Evolutionary conservation across 2,329 filamentous ascomycete genomes (phyloP).

Genomic region (Penicillium psychrosexuale): DNA sequence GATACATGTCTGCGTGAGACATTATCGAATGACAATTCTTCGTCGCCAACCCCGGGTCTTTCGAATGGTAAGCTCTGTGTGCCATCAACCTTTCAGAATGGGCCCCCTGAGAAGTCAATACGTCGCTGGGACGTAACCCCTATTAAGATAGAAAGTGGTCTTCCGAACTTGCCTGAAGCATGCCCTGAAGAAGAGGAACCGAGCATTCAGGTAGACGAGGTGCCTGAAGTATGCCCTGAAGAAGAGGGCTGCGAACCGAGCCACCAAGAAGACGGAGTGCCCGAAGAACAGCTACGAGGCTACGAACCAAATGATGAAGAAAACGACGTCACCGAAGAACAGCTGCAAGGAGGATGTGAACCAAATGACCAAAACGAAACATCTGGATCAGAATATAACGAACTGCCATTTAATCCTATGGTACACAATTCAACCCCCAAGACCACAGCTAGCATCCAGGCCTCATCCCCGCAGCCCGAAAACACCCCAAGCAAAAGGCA

Average conservation of each 20-base stretch:
- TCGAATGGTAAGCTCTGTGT: neutral
- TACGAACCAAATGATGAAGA: neutral
- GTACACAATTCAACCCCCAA: constrained; percentile 4
- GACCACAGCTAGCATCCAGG: neutral
- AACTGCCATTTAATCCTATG: constrained; percentile 2
- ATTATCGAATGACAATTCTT: neutral
- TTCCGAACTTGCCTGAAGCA: neutral
- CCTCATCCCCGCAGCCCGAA: neutral
- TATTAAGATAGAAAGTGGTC: neutral
- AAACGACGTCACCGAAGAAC: neutral
- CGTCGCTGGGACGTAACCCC: neutral
- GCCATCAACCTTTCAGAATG: neutral
- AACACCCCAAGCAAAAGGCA: constrained; percentile 19
- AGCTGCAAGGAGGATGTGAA: too few relatives aligned
- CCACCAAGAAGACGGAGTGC: neutral
- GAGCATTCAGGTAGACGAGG: neutral
- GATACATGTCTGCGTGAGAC: neutral
- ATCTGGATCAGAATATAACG: neutral
- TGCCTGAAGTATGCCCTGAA: neutral
- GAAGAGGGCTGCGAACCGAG: neutral
- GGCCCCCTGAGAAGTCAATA: neutral
- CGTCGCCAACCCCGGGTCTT: neutral
- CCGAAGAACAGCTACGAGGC: neutral
- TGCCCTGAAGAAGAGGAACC: neutral
- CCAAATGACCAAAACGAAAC: too few relatives aligned